Conservation (phyloP, 139 green algal species). For the Tetratostichococcus sp. region DNA sequence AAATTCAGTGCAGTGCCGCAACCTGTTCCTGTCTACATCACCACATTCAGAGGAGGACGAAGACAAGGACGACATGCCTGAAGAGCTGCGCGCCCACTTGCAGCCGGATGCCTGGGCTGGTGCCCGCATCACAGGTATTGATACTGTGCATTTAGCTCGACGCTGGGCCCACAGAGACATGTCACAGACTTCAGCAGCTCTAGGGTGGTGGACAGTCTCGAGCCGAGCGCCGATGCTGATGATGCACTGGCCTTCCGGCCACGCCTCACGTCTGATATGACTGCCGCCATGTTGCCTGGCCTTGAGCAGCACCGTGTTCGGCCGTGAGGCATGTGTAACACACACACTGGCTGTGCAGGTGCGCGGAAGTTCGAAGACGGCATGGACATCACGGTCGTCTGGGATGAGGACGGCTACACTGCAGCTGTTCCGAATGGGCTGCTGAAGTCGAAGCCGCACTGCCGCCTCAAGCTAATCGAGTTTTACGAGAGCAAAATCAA, state of each 20-base stretch:
- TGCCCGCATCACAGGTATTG: not conserved
- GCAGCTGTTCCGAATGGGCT: not conserved
- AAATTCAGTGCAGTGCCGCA: too few relatives aligned
- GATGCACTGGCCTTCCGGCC: too few relatives aligned
- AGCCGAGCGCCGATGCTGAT: too few relatives aligned
- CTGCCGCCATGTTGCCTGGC: too few relatives aligned
- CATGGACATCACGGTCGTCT: constrained; percentile 19
- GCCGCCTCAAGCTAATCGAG: constrained; percentile 19
- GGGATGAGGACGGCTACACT: constrained; percentile 2
- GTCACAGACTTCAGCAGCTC: too few relatives aligned
- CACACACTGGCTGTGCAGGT: constrained; percentile 15
- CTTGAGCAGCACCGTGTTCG: too few relatives aligned
- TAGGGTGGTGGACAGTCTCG: too few relatives aligned
- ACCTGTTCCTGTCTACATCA: too few relatives aligned
- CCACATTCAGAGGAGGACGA: not conserved
- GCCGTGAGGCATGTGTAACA: not conserved
- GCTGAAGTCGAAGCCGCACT: constrained; percentile 7
- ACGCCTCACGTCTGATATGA: too few relatives aligned
- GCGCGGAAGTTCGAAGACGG: not conserved
- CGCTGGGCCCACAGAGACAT: too few relatives aligned
- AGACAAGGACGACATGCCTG: not conserved
- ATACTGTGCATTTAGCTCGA: too few relatives aligned
- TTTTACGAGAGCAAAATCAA: constrained; percentile 33
- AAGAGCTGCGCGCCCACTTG: not conserved
- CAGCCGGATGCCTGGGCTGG: not conserved